Evolutionary conservation across 2,329 filamentous ascomycete species (phyloP).

Genomic region (Aspergillus bombycis): DNA sequence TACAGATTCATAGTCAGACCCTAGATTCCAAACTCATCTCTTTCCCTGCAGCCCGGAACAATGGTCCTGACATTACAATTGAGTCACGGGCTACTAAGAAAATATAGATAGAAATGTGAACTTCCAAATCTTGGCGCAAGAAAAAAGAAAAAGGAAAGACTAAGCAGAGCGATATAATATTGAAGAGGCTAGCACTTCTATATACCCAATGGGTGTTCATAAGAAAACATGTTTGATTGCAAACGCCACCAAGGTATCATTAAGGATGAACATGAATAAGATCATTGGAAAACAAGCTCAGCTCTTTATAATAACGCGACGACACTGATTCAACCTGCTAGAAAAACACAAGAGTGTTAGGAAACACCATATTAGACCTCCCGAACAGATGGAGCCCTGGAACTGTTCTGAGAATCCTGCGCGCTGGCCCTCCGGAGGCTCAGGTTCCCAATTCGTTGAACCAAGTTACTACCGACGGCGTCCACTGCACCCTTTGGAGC

Average conservation of each 20-base stretch:
- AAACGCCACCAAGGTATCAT: slow-evolving; percentile 26
- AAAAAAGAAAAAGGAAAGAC: background rate
- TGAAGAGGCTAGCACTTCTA: background rate
- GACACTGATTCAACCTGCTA: background rate
- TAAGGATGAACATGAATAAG: slow-evolving; percentile 15
- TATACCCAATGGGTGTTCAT: background rate
- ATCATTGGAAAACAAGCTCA: slow-evolving; percentile 16
- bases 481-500: slow-evolving; percentile 90
- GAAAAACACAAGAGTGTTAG: background rate
- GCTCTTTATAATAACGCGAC: slow-evolving; percentile 10
- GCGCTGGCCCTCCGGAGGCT: slow-evolving; percentile 57
- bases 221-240: slow-evolving; percentile 8
- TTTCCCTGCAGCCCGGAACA: background rate
- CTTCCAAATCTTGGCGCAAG: background rate
- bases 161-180: background rate
- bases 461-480: slow-evolving; percentile 87
- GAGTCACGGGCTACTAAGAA: background rate
- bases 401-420: slow-evolving; percentile 35
- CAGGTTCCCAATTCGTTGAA: slow-evolving; percentile 80
- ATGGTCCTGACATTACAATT: background rate
- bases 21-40: background rate
- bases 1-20: background rate
- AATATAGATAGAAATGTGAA: background rate
- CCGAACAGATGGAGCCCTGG: slow-evolving; percentile 35
- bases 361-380: slow-evolving; percentile 39